Base-by-base conservation (phyloP, 345 rosid species). In the Syzygium grande region DNA sequence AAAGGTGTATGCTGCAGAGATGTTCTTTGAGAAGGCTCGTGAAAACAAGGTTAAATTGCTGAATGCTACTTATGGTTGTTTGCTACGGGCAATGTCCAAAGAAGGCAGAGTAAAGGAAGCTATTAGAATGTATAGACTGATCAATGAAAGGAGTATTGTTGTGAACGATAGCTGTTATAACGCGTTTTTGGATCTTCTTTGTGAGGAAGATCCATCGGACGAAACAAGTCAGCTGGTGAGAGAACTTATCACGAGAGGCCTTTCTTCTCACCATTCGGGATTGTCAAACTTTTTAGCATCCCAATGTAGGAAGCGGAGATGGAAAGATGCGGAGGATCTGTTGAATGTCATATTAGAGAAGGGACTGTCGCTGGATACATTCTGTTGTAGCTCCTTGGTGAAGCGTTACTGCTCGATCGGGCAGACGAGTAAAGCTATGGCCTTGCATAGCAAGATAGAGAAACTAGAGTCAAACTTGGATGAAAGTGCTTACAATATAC, bases 261-360 rank as follows among this genome's bases (percentile, higher is more conserved):
- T 88, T 43, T 51, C 89, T 85, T 97, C 96, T 86, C 84, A 55
- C 86, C 89, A 91, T 9, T 54, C n/a, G 3, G 90, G 89, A 41
- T 88, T 96, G 90, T 94, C 96, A 19, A 87, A 91, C 58, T 89
- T 79, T 19, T 88, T 94, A 80, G 85, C 93, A 79, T 91, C 89
- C n/a, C 83, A 90, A 85, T 94, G 98, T 89, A 22, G 63, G 14
- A 88, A 89, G 89, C 85, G 88, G 51, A 92, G 91, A 83, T 96
- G 96, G 96, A 90, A 51, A 25, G 92, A 90, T 83, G 94, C 89
- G 3, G 98, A 95, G 89, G 94, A 92, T 86, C 88, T 96, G 87
- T 87, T 95, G 90, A 80, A 90, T 91, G 78, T 88, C 49, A 89
- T 93, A 86, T 86, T 94, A 52, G 93, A 94, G 87, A 93, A 92